Evolutionary conservation across 768 basidiomycete species (phyloP).

Genomic region (Clavulina sp.): DNA sequence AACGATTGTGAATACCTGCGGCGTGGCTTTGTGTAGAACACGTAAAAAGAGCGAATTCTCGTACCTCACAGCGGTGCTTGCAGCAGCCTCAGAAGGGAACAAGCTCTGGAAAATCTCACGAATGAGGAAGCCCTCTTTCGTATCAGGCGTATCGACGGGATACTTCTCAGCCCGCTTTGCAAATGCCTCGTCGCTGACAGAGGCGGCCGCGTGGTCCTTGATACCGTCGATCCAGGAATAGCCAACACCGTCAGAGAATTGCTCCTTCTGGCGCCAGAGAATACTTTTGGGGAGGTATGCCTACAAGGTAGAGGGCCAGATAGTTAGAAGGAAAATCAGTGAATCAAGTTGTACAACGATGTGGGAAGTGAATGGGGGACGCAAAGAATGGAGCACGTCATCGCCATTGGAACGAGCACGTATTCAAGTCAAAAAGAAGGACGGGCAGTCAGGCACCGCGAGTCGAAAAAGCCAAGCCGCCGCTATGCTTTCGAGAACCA

Average conservation of each 20-base stretch:
- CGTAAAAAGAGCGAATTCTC: neutral
- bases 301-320: constrained; percentile 20
- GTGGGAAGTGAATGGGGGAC: no score
- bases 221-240: constrained; percentile 99
- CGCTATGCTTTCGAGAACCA: neutral
- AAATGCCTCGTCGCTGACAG: constrained; percentile 70
- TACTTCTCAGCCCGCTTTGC: constrained; percentile 56
- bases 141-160: constrained; percentile 69
- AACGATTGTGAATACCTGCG: neutral
- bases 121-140: constrained; percentile 92
- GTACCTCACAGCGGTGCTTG: constrained; percentile 77
- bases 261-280: constrained; percentile 97
- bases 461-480: no score
- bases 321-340: neutral
- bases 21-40: no score
- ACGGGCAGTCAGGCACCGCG: no score
- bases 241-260: constrained; percentile 97
- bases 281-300: constrained; percentile 89
- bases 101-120: constrained; percentile 84
- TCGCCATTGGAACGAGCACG: neutral
- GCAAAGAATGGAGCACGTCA: constrained; percentile 3
- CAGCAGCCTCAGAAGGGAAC: constrained; percentile 76
- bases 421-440: no score
- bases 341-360: no score
- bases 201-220: constrained; percentile 63